Base-by-base conservation (phyloP, 2,329 filamentous ascomycete genomes). In the Tolypocladium album region DNA sequence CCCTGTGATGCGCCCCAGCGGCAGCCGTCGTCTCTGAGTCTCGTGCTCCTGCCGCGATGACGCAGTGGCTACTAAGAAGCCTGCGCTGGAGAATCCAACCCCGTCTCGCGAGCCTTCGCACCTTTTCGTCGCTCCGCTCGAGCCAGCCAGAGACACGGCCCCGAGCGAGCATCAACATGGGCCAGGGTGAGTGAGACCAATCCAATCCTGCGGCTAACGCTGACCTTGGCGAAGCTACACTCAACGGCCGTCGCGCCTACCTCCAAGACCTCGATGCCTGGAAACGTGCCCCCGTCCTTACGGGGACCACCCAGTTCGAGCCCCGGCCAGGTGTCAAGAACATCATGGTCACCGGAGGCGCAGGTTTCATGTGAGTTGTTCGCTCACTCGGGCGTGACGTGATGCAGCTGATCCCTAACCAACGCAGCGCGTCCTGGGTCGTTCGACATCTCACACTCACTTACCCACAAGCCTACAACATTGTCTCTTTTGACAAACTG, bases 401-500 rank as follows among this genome's bases (percentile, higher is more conserved):
- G 39, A 20, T 31, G 20, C 34, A 15, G 8, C 56, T 45, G 22
- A 52, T 20, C 17, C 38, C 13, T 56, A 20, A 55, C 56, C 31
- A 47, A 50, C 50, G 57, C 68, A 92, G 88, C 73, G 89, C 88
- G 58, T 92, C 88, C 71, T 93, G 90, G 90, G 81, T 93, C 43
- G 88, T 90, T 63, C 86, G 90, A 62, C 89, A 93, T 74, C 79
- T 94, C 58, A 85, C 85, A 13, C 75, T 89, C 61, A 90, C 86
- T 40, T 93, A 93, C 69, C 82, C 87, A 3, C 71, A 86, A 47
- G 79, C 83, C 64, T 94, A 94, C 79, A 89, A 89, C 68, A 83
- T 93, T 63, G 79, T 93, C 57, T 92, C 88, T 40, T 91, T 92
- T 68, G 90, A 94, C 76, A 93, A 92, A 74, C 80, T 93, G 61